These are phyloP conservation scores for Venturiaceae sp. DNA, from an alignment of 2,329 filamentous ascomycete genomes.

Conservation along the genomic window DNA sequence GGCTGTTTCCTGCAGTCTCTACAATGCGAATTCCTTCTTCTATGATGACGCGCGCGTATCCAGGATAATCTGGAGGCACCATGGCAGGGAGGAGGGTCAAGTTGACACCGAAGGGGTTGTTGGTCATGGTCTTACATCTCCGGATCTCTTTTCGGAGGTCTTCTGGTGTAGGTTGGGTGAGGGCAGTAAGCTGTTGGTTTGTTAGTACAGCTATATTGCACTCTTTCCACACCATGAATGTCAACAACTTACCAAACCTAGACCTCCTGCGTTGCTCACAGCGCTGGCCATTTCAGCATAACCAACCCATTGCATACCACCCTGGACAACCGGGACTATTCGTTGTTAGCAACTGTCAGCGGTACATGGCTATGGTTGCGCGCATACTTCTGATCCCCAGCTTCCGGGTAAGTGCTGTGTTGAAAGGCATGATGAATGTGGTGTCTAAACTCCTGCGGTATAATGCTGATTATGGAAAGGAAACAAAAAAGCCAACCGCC, in stretches of 20 bases:
- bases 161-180: constrained; percentile 88
- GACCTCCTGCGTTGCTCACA: constrained; percentile 57
- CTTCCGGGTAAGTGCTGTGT: constrained; percentile 51
- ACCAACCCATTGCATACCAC: constrained; percentile 81
- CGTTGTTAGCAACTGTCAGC: constrained; percentile 7
- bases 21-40: constrained; percentile 88
- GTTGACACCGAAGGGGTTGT: constrained; percentile 82
- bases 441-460: neutral
- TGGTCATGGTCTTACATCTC: constrained; percentile 70
- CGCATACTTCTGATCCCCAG: constrained; percentile 44
- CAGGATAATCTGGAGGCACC: constrained; percentile 82
- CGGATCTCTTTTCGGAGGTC: constrained; percentile 90
- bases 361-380: neutral
- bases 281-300: constrained; percentile 70
- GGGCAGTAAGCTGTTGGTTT: constrained; percentile 53
- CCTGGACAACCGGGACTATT: constrained; percentile 70
- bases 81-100: constrained; percentile 86
- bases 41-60: constrained; percentile 85
- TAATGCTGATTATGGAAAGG: neutral
- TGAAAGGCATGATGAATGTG: constrained; percentile 46
- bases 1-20: constrained; percentile 85
- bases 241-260: constrained; percentile 49
- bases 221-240: neutral
- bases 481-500: neutral
- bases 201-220: neutral